Percentiles rank a stretch among this genome's conserved stretches.
These are phyloP conservation scores for Sapria himalayana DNA, from an alignment of 345 rosid species.

Conservation along the genomic window DNA sequence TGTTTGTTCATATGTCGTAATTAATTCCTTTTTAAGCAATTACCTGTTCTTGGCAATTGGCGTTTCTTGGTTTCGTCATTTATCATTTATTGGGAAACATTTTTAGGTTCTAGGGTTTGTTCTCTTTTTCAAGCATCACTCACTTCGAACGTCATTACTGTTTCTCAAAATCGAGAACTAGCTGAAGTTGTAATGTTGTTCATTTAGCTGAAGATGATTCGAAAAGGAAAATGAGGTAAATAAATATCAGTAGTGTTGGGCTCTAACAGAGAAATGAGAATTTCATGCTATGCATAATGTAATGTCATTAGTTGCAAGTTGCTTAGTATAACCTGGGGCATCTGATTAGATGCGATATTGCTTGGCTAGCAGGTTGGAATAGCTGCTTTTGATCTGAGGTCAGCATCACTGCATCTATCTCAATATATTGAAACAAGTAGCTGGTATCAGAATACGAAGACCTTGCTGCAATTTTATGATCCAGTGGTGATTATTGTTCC, in stretches of 20 bases:
- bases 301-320: not conserved
- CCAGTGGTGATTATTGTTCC: slow-evolving; percentile 64
- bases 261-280: not conserved
- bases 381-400: slow-evolving; percentile 83
- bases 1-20: not conserved
- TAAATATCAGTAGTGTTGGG: not conserved
- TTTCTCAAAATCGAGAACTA: no score
- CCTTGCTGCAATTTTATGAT: slow-evolving; percentile 67
- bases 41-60: no score
- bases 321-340: not conserved
- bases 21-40: not conserved
- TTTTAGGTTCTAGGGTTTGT: no score
- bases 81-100: not conserved
- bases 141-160: no score
- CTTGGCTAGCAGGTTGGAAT: slow-evolving; percentile 49
- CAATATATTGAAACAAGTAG: slow-evolving; percentile 92
- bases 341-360: not conserved
- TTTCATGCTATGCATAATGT: not conserved
- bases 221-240: no score
- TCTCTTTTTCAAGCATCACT: no score
- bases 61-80: slow-evolving; percentile 1
- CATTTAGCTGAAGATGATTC: no score
- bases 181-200: no score
- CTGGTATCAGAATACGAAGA: slow-evolving; percentile 78
- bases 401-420: slow-evolving; percentile 80